Conservation (phyloP, 768 basidiomycete genomes). For the Ramaria rubella region DNA sequence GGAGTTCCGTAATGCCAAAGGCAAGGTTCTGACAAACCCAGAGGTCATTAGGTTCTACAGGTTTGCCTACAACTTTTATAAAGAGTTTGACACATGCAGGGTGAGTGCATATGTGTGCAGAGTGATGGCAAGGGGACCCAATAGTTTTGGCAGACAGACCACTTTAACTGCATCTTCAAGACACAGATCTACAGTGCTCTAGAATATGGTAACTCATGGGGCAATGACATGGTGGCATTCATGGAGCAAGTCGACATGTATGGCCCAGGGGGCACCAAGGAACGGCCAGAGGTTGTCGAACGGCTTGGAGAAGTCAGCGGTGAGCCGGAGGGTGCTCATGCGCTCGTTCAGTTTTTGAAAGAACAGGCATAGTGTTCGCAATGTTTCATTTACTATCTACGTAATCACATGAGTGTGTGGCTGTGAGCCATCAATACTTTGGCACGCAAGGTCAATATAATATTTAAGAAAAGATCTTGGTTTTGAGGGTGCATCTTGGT, state of each 20-base stretch:
- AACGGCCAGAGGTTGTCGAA: not conserved
- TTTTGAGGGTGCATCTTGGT: not conserved
- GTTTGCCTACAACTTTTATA: not conserved
- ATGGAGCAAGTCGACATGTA: not conserved
- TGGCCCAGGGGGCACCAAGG: not conserved
- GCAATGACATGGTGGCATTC: not conserved
- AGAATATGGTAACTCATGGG: no score
- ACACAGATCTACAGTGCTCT: no score
- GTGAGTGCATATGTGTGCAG: not conserved
- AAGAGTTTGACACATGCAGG: no score
- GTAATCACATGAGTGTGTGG: not conserved
- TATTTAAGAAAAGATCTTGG: not conserved
- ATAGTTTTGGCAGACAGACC: no score
- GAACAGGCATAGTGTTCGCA: not conserved
- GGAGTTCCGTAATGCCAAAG: no score
- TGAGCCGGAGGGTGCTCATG: no score
- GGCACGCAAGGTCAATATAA: not conserved
- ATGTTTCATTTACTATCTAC: not conserved
- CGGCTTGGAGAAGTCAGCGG: not conserved
- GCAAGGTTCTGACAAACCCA: not conserved
- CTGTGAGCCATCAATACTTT: not conserved
- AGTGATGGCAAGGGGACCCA: no score
- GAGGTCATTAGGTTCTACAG: not conserved
- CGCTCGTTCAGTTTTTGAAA: not conserved
- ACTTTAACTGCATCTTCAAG: no score